A percentile compares a stretch with the other conserved stretches of the same genome.
Conservation (phyloP, 1,284 basidiomycete genomes). For the Sporisorium sorghi region DNA sequence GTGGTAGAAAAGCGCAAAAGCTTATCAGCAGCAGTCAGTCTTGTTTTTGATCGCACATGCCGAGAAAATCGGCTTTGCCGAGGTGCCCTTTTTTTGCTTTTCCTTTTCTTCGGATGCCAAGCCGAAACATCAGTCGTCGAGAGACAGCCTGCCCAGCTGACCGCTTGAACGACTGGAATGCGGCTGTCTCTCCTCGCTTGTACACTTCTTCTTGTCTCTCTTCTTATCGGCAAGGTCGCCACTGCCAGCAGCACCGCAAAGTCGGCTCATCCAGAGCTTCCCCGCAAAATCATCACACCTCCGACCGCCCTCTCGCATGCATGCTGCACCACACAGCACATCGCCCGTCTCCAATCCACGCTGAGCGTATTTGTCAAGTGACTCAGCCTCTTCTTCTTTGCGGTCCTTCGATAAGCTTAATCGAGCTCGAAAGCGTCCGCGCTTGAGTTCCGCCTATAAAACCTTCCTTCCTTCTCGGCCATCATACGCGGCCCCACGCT, state of each 20-base stretch:
- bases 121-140: neutral
- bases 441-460: slow-evolving; percentile 36
- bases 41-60: too few species aligned
- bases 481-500: slow-evolving; percentile 13
- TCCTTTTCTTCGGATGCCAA: neutral
- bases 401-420: neutral
- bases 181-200: neutral
- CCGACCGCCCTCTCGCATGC: neutral
- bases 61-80: slow-evolving; percentile 1
- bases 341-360: slow-evolving; percentile 1
- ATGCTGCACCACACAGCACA: neutral
- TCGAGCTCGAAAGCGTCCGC: slow-evolving; percentile 13
- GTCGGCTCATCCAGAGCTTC: neutral
- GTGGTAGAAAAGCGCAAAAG: neutral
- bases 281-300: neutral
- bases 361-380: neutral
- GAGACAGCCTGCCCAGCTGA: slow-evolving; percentile 1
- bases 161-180: too few species aligned
- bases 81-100: neutral
- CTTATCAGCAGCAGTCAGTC: neutral
- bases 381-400: neutral
- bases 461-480: slow-evolving; percentile 1
- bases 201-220: neutral
- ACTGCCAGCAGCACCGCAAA: neutral
- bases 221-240: neutral